Conservation (phyloP, 1,284 basidiomycete genomes). For the Ustilago xerochloae region DNA sequence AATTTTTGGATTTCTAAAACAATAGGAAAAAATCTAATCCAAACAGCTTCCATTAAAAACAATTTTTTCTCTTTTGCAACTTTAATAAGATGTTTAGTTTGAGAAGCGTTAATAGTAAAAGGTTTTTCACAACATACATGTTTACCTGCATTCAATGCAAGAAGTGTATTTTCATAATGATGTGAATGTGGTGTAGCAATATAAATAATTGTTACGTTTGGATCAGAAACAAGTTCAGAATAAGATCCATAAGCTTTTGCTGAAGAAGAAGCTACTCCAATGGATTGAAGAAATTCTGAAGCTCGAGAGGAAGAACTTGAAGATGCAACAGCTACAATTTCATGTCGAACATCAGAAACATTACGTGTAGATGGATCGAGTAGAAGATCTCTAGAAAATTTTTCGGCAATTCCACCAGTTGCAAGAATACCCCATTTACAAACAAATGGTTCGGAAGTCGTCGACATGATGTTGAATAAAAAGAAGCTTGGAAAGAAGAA, state of each 20-base stretch:
- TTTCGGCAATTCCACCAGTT: slow-evolving; percentile 55
- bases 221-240: slow-evolving; percentile 79
- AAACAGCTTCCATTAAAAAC: slow-evolving; percentile 61
- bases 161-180: slow-evolving; percentile 82
- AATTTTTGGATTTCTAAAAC: slow-evolving; percentile 42
- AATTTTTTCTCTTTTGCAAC: slow-evolving; percentile 74
- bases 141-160: slow-evolving; percentile 82
- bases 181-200: slow-evolving; percentile 84
- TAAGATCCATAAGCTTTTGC: slow-evolving; percentile 82
- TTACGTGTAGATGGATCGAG: slow-evolving; percentile 71
- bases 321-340: slow-evolving; percentile 76
- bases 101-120: slow-evolving; percentile 70
- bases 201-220: slow-evolving; percentile 71
- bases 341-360: slow-evolving; percentile 80
- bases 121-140: slow-evolving; percentile 74
- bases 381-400: slow-evolving; percentile 69
- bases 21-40: slow-evolving; percentile 61
- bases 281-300: slow-evolving; percentile 76
- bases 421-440: slow-evolving; percentile 60
- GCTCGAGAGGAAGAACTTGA: slow-evolving; percentile 80
- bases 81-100: slow-evolving; percentile 74
- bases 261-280: slow-evolving; percentile 69
- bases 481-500: not conserved
- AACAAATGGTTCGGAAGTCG: slow-evolving; percentile 22
- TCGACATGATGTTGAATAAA: not conserved